Base-by-base conservation (phyloP, 2,329 filamentous ascomycete species). In the Escovopsis sp. region DNA sequence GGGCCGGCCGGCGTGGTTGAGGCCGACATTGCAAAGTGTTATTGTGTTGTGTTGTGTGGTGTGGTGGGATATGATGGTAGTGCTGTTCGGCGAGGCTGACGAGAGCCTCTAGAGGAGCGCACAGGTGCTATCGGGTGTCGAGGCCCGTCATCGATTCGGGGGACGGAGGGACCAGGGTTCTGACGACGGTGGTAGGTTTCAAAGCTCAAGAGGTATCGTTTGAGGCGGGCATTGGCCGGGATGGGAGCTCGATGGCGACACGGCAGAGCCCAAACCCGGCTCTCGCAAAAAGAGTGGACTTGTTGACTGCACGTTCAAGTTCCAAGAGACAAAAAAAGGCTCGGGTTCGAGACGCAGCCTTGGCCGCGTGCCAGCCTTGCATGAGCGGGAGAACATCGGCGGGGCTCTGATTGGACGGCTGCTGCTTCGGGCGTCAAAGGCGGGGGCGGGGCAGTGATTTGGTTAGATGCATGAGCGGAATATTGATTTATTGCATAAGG, bases 11-110 rank as follows among this genome's bases (percentile, higher is more conserved):
- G 46, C 7, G 49, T 44, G 33, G 52, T 49, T 33, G 57, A 47
- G 45, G 54, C 50, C 32, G 59, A 52, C 58, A 59, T 59, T 38
- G 33, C 41, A 47, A 38, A 8, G 34, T 35, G 4, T n/a, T n/a
- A n/a, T n/a, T n/a, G n/a, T n/a, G n/a, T n/a, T 19, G 12, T 8
- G 26, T 9, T 12, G n/a, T 30, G 26, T 5, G 26, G 9, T 30
- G 26, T 9, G 26, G 26, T 5, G 26, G 6, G 26, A 9, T 30
- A 30, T 30, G 26, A 30, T 30, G 18, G 35, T 19, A 11, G 12
- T 19, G n/a, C 18, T 5, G 11, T 19, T 10, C 10, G 36, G 30
- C 18, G 12, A 32, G 15, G 4, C 18, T 30, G 10, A 39, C 26
- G 36, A 45, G 30, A 32, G 28, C 5, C 26, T 5, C 5, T 6